Evolutionary conservation across 2,329 filamentous ascomycete genomes (phyloP), one percentile per base, ranked within the genome.

Genomic region (Cercospora zeina): DNA sequence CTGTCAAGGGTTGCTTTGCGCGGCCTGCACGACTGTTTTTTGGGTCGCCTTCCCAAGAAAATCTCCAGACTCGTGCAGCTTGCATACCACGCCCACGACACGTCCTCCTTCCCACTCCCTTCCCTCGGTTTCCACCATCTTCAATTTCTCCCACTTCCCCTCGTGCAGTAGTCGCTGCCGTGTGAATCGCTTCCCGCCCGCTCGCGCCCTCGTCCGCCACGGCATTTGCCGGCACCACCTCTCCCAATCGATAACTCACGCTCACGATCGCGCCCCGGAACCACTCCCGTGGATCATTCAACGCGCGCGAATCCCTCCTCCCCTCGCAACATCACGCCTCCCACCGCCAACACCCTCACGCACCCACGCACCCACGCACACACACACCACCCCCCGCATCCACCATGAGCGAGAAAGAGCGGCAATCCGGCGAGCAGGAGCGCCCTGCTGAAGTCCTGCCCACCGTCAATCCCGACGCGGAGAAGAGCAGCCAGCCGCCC

Each of bases 401-500:
- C 65, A 89, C 89, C 86, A 89, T 84, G 75, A 81, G 89, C 75
- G 90, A 96, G 78, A 97, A 96, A 80, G 87, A 84, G 71, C 89
- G 93, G 75, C 83, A 87, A 72, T 96, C 91, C 51, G 89, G 89
- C 77, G 93, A 96, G 77, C 81, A 84, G 71, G 80, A 85, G 61
- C 85, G 89, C 77, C 55, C 65, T 58, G 77, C 80, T 66, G 85
- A 82, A 47, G 82, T 91, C 62, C 83, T 97, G 74, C 93, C 93
- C 31, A 92, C 88, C 10, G 85, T 90, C 76, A 96, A 93, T 76
- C 89, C 89, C 24, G 84, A 86, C 24, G 80, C 82, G 59, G 87
- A 93, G 76, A 93, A 93, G 82, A 73, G 60, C 30, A 27, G 3
- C 24, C 83, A 88, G 73, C 80, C 86, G 58, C 76, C 87, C 61